Evolutionary conservation across 805 yeast genomes (phyloP).

Genomic region (Candida lessepsii): DNA sequence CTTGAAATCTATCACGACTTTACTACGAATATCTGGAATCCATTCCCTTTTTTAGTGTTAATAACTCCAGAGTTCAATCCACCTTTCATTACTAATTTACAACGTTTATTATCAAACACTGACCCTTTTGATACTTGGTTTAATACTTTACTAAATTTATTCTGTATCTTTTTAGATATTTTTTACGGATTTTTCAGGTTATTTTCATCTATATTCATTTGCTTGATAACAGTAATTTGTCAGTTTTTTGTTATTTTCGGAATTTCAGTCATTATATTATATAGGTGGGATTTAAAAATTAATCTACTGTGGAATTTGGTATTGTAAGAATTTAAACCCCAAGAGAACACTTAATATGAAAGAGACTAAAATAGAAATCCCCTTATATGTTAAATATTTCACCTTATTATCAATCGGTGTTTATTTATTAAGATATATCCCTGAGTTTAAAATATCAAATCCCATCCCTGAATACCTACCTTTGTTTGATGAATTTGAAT

Average conservation of each 20-base stretch:
- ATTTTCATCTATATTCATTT: conserved; percentile 11
- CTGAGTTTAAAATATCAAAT: neutral
- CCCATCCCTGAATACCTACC: neutral
- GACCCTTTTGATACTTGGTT: neutral
- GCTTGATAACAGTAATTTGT: conserved; percentile 4
- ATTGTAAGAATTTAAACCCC: neutral
- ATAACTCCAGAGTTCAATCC: conserved; percentile 25
- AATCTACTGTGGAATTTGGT: conserved; percentile 2
- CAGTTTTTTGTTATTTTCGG: conserved; percentile 11
- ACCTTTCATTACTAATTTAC: conserved; percentile 21
- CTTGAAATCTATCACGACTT: conserved; percentile 6
- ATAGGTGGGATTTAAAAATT: conserved; percentile 12
- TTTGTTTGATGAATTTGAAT: conserved; percentile 21
- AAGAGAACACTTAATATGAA: too few relatives aligned
- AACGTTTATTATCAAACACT: conserved; percentile 1
- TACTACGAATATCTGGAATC: neutral
- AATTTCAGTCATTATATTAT: neutral
- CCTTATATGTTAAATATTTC: neutral
- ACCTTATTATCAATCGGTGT: neutral
- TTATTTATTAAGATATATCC: neutral
- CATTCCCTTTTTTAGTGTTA: conserved; percentile 19
- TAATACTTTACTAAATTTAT: conserved; percentile 1
- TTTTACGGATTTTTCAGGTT: conserved; percentile 15
- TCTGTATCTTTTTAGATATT: conserved; percentile 13
- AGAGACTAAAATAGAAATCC: neutral